Conservation (phyloP, 306 rosid species). For the Hippophae gyantsensis region DNA sequence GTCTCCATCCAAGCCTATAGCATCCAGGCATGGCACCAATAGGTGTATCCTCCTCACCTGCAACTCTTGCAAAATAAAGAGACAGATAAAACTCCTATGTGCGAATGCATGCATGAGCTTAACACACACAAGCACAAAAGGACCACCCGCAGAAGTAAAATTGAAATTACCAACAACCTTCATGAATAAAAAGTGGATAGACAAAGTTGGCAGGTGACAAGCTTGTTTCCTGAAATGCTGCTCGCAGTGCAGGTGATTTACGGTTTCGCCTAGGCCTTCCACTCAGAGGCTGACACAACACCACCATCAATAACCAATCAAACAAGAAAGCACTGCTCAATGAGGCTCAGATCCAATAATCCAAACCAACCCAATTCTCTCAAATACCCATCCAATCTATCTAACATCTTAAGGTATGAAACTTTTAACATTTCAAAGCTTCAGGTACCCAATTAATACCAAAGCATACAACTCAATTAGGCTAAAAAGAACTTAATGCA, state of each 20-base stretch:
- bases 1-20: constrained; percentile 96
- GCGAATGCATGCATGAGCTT: background rate
- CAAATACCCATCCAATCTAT: background rate
- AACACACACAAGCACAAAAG: too few relatives aligned
- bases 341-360: background rate
- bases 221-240: constrained; percentile 80
- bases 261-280: constrained; percentile 88
- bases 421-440: background rate
- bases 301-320: constrained; percentile 15
- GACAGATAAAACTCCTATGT: background rate
- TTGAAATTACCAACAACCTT: constrained; percentile 40
- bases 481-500: background rate
- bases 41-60: constrained; percentile 87
- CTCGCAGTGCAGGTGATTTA: constrained; percentile 48
- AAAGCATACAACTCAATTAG: background rate
- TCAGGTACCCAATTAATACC: background rate
- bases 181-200: constrained; percentile 92
- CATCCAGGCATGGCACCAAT: constrained; percentile 99
- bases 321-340: constrained; percentile 2
- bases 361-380: background rate
- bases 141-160: background rate
- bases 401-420: background rate
- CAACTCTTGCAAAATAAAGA: constrained; percentile 11
- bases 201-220: constrained; percentile 82
- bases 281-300: constrained; percentile 45